Evolutionary conservation across 2,329 filamentous ascomycete genomes (phyloP).

Genomic region (Penicillium paneum): DNA sequence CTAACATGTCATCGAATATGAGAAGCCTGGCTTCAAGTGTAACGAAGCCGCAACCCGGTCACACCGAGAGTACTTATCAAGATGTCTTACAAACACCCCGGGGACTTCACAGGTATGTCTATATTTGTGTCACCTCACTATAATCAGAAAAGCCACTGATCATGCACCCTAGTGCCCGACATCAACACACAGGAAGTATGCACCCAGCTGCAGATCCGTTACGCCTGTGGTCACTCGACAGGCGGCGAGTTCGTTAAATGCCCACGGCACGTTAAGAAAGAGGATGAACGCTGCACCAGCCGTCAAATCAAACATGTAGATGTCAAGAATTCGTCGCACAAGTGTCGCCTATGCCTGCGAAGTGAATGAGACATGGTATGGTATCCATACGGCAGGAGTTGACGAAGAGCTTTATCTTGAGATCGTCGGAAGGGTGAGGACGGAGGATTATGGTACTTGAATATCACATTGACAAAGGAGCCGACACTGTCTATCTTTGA

Average conservation of each 20-base stretch:
- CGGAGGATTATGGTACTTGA: neutral
- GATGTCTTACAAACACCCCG: neutral
- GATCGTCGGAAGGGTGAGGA: neutral
- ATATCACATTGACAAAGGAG: neutral
- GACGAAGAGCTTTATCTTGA: neutral
- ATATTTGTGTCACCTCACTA: neutral
- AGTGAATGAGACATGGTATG: constrained; percentile 1
- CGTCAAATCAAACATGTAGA: constrained; percentile 10
- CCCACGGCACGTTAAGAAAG: constrained; percentile 6
- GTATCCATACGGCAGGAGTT: neutral
- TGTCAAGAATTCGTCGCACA: constrained; percentile 12
- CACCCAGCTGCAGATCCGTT: constrained; percentile 13
- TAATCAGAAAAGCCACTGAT: neutral
- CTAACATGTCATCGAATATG: neutral
- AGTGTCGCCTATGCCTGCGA: constrained; percentile 13
- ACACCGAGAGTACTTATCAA: neutral
- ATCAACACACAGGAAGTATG: constrained; percentile 1
- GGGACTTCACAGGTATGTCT: neutral
- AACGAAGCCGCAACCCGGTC: neutral
- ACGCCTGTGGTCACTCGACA: constrained; percentile 15
- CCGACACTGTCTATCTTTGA: neutral
- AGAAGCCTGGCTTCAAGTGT: neutral
- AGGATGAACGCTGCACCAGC: constrained; percentile 15
- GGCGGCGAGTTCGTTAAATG: constrained; percentile 20
- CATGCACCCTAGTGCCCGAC: neutral